A percentile compares a stretch with the other conserved stretches of the same genome.
Conservation (phyloP, 495 filamentous ascomycete species). For the Xylaria palmicola region DNA sequence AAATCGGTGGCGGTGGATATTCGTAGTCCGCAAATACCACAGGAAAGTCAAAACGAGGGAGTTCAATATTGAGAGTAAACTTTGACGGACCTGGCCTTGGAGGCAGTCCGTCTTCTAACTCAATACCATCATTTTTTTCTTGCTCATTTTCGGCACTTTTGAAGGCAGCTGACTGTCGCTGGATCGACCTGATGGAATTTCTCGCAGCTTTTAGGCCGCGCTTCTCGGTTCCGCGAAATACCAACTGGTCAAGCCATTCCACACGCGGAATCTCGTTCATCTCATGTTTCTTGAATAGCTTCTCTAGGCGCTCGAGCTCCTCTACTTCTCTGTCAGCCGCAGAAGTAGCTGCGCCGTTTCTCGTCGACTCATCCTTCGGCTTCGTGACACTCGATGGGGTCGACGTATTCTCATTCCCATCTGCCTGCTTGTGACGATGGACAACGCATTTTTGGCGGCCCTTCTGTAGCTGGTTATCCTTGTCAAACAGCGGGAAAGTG, state of each 20-base stretch:
- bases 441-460: constrained; percentile 90
- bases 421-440: constrained; percentile 77
- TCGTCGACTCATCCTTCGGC: constrained; percentile 44
- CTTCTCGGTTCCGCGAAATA: constrained; percentile 83
- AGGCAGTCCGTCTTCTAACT: constrained; percentile 46
- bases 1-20: constrained; percentile 81
- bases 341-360: neutral
- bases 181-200: constrained; percentile 35
- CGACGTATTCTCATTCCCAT: constrained; percentile 76
- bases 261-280: constrained; percentile 91
- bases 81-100: constrained; percentile 47
- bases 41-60: constrained; percentile 93
- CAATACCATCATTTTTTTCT: constrained; percentile 24
- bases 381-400: constrained; percentile 67
- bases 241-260: constrained; percentile 92
- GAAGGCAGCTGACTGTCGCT: constrained; percentile 30
- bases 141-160: constrained; percentile 37
- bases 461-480: constrained; percentile 82
- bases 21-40: constrained; percentile 93
- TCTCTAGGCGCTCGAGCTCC: constrained; percentile 80
- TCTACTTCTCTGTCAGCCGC: constrained; percentile 59
- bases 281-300: constrained; percentile 94
- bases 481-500: constrained; percentile 85
- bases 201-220: constrained; percentile 57
- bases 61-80: constrained; percentile 81